Base-by-base conservation (phyloP, 2,329 filamentous ascomycete genomes). In the Fusarium sp. region DNA sequence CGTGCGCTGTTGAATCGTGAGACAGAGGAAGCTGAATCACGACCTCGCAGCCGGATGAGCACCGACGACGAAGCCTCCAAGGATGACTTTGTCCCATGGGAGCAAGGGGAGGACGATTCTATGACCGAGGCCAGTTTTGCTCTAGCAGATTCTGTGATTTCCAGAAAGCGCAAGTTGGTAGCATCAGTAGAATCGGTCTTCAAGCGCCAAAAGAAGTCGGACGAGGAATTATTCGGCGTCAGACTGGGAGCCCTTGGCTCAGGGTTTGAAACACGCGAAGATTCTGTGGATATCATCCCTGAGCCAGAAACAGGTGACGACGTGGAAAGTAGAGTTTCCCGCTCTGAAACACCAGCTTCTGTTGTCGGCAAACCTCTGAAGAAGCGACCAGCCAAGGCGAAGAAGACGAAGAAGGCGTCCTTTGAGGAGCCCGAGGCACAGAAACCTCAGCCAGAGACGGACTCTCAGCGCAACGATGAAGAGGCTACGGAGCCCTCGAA, bases 21-120 rank as follows among this genome's bases (percentile, higher is more conserved):
- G 76, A 97, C 93, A 0, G 94, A 97, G 76, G 94, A 96, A 69
- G 89, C 90, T 33, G 94, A 96, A 63, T 97, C 93, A 68, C 88
- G 92, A 41, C 92, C 92, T 48, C 89, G 90, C 43, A 97, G 93
- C 78, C 93, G 92, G 41, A 86, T 90, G 84, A 89, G 86, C 75
- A 86, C 86, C 3, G 88, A 91, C 61, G 87, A 89, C 50, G 85
- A 88, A 58, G 79, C 77, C 4, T 82, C 80, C 48, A 86, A 85
- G 71, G 84, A 88, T 50, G 84, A 84, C 6, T 82, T 83, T 53
- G 80, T 75, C 3, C 79, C 79, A 2, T 84, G 84, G 80, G 84
- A 82, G 31, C 82, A 81, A 3, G 80, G 77, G 6, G 88, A 91
- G 48, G 89, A 91, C 20, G 89, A 91, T 65, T 89, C 88, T 0